Percentiles rank a stretch among this genome's conserved stretches.
Evolutionary conservation across 2,329 filamentous ascomycete species (phyloP).

Genomic region (Penicillium sp.): DNA sequence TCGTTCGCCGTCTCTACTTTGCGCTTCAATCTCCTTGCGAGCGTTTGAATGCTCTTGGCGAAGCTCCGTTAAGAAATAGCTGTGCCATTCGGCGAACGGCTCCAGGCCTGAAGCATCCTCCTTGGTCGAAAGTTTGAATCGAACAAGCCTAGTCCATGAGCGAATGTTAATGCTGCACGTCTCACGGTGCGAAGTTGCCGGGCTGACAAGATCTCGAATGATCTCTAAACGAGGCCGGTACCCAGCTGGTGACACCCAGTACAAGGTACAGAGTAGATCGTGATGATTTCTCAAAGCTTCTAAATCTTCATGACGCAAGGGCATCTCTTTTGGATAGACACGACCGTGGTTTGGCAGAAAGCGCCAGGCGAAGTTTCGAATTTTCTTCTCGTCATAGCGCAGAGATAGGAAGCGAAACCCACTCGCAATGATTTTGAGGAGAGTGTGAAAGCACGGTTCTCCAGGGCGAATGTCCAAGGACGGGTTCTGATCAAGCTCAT

Average conservation of each 20-base stretch:
- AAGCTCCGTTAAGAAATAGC: conserved; percentile 49
- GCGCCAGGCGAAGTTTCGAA: conserved; percentile 53
- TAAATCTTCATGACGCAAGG: conserved; percentile 49
- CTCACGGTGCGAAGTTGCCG: conserved; percentile 53
- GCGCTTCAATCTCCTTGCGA: conserved; percentile 54
- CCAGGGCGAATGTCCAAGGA: conserved; percentile 41
- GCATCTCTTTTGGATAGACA: conserved; percentile 54
- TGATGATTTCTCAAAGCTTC: conserved; percentile 57
- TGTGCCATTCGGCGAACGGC: conserved; percentile 52
- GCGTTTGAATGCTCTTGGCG: conserved; percentile 52
- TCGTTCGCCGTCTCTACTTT: conserved; percentile 36
- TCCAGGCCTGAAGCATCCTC: conserved; percentile 44
- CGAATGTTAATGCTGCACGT: conserved; percentile 55
- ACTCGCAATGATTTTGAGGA: conserved; percentile 52
- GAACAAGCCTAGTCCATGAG: conserved; percentile 52
- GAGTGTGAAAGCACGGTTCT: conserved; percentile 54
- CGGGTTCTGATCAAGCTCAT: conserved; percentile 43
- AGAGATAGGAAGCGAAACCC: conserved; percentile 46
- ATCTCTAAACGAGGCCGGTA: conserved; percentile 50
- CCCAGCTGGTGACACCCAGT: conserved; percentile 51
- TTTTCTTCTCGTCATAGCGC: conserved; percentile 48
- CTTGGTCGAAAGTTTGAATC: conserved; percentile 52
- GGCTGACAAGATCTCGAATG: conserved; percentile 52
- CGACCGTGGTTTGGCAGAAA: conserved; percentile 56
- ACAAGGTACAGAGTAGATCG: conserved; percentile 55